A percentile compares a stretch with the other conserved stretches of the same genome.
These are phyloP conservation scores for Taiwanofungus camphoratus DNA, from an alignment of 1,284 basidiomycete species.

Conservation along the genomic window DNA sequence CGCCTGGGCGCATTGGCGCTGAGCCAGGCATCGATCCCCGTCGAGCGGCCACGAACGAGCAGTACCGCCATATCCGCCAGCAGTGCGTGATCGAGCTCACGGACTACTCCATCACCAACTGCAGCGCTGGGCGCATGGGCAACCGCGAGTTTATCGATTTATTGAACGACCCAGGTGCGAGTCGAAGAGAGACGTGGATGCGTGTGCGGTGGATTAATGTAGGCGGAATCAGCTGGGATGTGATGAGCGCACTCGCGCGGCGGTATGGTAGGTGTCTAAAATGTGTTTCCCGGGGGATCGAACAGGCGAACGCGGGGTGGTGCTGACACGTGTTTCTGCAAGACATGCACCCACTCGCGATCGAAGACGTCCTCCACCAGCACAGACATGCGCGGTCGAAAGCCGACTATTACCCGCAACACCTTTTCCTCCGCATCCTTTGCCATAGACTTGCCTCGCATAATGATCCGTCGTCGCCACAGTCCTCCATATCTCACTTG, in stretches of 20 bases:
- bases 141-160: slow-evolving; percentile 50
- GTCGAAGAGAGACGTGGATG: slow-evolving; percentile 44
- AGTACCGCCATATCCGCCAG: slow-evolving; percentile 47
- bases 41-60: slow-evolving; percentile 41
- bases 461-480: slow-evolving; percentile 12
- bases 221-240: slow-evolving; percentile 66
- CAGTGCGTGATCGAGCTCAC: slow-evolving; percentile 57
- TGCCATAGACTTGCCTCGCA: slow-evolving; percentile 46
- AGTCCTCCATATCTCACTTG: slow-evolving; percentile 27
- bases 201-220: slow-evolving; percentile 73
- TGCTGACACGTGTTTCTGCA: not conserved
- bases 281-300: not conserved
- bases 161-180: slow-evolving; percentile 36
- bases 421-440: slow-evolving; percentile 60
- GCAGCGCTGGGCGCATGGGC: slow-evolving; percentile 45
- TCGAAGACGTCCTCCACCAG: slow-evolving; percentile 62
- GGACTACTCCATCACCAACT: slow-evolving; percentile 53
- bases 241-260: slow-evolving; percentile 57
- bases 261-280: slow-evolving; percentile 44
- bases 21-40: slow-evolving; percentile 63
- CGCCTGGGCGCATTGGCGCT: slow-evolving; percentile 38
- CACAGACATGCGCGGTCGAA: slow-evolving; percentile 53
- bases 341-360: slow-evolving; percentile 65
- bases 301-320: not conserved
- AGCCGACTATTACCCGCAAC: slow-evolving; percentile 61